These are phyloP conservation scores for Porodaedalea pini DNA, from an alignment of 1,284 basidiomycete species.

Conservation along the genomic window DNA sequence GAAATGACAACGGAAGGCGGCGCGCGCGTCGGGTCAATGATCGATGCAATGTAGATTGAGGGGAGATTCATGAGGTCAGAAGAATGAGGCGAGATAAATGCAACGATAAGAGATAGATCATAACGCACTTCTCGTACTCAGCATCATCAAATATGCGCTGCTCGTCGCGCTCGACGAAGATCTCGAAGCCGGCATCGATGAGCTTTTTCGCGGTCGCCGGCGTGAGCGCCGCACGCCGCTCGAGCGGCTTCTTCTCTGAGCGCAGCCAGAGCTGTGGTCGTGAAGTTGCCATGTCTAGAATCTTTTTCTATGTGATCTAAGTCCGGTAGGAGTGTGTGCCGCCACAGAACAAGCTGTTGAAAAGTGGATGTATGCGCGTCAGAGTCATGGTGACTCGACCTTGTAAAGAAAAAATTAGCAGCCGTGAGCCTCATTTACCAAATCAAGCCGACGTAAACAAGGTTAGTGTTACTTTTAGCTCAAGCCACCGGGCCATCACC, in stretches of 20 bases:
- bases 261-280: slow-evolving; percentile 71
- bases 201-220: slow-evolving; percentile 90
- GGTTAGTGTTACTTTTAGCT: background rate
- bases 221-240: slow-evolving; percentile 90
- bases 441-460: background rate
- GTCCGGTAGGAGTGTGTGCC: background rate
- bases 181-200: slow-evolving; percentile 88
- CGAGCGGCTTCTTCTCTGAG: slow-evolving; percentile 93
- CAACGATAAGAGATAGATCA: background rate
- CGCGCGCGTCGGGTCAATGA: background rate
- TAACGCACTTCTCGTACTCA: slow-evolving; percentile 81
- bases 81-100: slow-evolving; percentile 6
- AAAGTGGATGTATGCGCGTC: background rate
- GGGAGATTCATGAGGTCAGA: background rate
- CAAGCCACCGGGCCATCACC: background rate
- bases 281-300: slow-evolving; percentile 5
- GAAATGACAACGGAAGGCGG: background rate
- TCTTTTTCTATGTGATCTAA: background rate
- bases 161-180: slow-evolving; percentile 90
- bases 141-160: slow-evolving; percentile 94
- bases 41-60: background rate
- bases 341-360: background rate
- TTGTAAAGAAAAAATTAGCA: slow-evolving; percentile 2
- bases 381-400: slow-evolving; percentile 3
- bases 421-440: background rate